These are phyloP conservation scores for Pseudozyma sp. DNA, from an alignment of 1,284 basidiomycete species.

Conservation along the genomic window DNA sequence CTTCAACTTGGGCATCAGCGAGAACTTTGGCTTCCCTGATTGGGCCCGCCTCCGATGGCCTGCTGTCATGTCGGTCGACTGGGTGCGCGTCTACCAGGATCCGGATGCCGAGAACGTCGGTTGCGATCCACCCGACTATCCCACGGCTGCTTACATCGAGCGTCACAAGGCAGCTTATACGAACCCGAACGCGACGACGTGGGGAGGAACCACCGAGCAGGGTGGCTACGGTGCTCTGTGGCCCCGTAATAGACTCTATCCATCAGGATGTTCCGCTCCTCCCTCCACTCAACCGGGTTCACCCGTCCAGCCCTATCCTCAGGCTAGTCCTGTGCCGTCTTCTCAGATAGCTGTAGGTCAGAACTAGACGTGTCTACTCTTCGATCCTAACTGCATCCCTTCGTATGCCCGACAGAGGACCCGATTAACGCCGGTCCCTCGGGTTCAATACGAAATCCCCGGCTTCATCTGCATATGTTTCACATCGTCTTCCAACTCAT, in stretches of 20 bases:
- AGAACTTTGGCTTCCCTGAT: slow-evolving; percentile 51
- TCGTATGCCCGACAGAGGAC: not conserved
- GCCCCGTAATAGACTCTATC: slow-evolving; percentile 57
- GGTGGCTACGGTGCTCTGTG: slow-evolving; percentile 61
- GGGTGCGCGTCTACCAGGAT: slow-evolving; percentile 58
- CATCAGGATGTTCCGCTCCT: slow-evolving; percentile 37
- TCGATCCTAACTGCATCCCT: too few relatives aligned
- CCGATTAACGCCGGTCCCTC: slow-evolving; percentile 13
- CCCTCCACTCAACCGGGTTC: slow-evolving; percentile 37
- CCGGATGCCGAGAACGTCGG: slow-evolving; percentile 50
- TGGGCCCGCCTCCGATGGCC: slow-evolving; percentile 50
- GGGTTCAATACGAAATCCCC: not conserved
- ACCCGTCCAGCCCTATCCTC: slow-evolving; percentile 42
- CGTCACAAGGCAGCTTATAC: slow-evolving; percentile 53
- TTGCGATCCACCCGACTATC: slow-evolving; percentile 70
- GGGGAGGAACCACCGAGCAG: slow-evolving; percentile 53
- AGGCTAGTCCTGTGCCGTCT: slow-evolving; percentile 36
- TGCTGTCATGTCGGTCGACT: slow-evolving; percentile 51
- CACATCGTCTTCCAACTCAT: not conserved
- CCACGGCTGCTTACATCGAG: slow-evolving; percentile 74
- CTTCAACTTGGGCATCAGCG: slow-evolving; percentile 59
- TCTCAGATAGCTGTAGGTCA: slow-evolving; percentile 37
- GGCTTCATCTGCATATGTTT: not conserved
- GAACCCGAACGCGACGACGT: slow-evolving; percentile 57
- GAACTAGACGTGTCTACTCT: slow-evolving; percentile 5